Base-by-base conservation (phyloP, 768 basidiomycete genomes). In the Tricholoma bakamatsutake region DNA sequence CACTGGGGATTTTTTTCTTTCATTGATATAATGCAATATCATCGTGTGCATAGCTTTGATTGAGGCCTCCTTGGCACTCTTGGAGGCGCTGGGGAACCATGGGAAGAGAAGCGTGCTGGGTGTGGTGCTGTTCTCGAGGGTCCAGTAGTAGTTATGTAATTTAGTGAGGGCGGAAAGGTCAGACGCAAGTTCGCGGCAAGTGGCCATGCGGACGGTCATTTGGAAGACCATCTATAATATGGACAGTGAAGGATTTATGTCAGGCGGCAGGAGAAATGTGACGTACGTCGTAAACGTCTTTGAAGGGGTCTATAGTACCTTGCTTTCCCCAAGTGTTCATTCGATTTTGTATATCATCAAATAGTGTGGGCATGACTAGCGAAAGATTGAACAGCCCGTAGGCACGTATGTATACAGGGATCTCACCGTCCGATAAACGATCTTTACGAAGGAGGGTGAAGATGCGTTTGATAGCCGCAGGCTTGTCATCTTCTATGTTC, bases 41-140 rank as follows among this genome's bases (percentile, higher is more conserved):
- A 61, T 60, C 0, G 51, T 66, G 49, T 59, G 74, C 1, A 76
- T 60, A 0, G 59, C 68, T 21, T 53, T 66, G 0, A 69, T 71
- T 0, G 73, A 67, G n/a, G 61, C 59, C 47, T 66, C 60, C 55
- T 71, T 70, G 5, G 59, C 56, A 33, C 61, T 65, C 49, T 67
- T 71, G 0, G 69, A 64, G 5, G 55, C 54, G 18, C 69, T 62
- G 1, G 72, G 73, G 15, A 74, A 66, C 69, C 69, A 71, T 0
- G 73, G 72, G 4, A 76, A 62, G 0, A 72, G 57, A 0, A 71
- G 62, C 17, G 65, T 59, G 3, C 62, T 62, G 7, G 70, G 70
- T 0, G 73, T 76, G 0, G 69, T 61, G 40, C 68, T 68, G 52
- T 71, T 66, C 54, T 75, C 72, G 42, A 60, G 53, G n/a, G 34